These are phyloP conservation scores for Naematelia encephala DNA, from an alignment of 768 basidiomycete species.

Conservation along the genomic window DNA sequence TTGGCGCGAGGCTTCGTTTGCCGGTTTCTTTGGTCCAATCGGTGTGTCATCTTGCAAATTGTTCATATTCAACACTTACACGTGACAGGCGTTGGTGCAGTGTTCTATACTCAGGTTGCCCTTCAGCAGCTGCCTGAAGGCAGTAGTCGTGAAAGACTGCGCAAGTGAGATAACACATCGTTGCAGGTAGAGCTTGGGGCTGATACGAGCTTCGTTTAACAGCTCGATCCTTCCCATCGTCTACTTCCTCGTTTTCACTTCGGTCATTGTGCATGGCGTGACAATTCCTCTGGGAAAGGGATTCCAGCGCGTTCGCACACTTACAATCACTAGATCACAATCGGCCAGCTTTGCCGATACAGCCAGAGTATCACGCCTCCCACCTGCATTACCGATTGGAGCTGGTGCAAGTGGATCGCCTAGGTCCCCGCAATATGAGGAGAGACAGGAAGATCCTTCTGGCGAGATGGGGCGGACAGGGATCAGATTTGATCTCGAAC, in stretches of 20 bases:
- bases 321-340: slow-evolving; percentile 29
- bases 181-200: not conserved
- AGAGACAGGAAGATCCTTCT: not conserved
- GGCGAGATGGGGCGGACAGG: not conserved
- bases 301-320: slow-evolving; percentile 33
- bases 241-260: slow-evolving; percentile 51
- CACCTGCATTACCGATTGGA: slow-evolving; percentile 6
- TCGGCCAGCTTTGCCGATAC: not conserved
- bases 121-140: slow-evolving; percentile 48
- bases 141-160: slow-evolving; percentile 31
- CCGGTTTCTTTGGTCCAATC: slow-evolving; percentile 52
- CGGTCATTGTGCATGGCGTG: slow-evolving; percentile 51
- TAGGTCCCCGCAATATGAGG: not conserved
- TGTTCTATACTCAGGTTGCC: slow-evolving; percentile 52
- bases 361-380: slow-evolving; percentile 8
- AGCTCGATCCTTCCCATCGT: slow-evolving; percentile 48
- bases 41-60: slow-evolving; percentile 18
- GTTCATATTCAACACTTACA: slow-evolving; percentile 1
- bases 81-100: slow-evolving; percentile 25
- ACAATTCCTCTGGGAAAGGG: slow-evolving; percentile 51
- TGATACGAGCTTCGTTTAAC: not conserved
- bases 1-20: slow-evolving; percentile 45
- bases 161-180: slow-evolving; percentile 15
- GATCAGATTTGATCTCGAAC: not conserved
- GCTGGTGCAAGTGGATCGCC: not conserved